Evolutionary conservation across 768 basidiomycete genomes (phyloP).

Genomic region (Calocybe indica): DNA sequence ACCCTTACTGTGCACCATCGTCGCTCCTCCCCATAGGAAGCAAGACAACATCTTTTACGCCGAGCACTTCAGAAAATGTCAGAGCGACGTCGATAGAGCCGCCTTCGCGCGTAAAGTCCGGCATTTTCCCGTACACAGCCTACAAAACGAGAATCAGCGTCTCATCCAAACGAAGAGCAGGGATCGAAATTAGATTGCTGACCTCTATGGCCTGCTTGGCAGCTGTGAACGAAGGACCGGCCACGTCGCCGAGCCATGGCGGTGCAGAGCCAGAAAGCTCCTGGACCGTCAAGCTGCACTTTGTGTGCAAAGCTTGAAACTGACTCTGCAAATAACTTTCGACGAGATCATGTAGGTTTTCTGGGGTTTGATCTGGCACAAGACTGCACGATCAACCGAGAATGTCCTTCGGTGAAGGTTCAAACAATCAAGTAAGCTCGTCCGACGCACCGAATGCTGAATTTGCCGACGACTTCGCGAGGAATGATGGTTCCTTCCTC

Average conservation of each 20-base stretch:
- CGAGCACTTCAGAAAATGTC: slow-evolving; percentile 85
- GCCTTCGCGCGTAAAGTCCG: slow-evolving; percentile 87
- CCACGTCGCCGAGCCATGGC: slow-evolving; percentile 81
- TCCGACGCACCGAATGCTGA: slow-evolving; percentile 74
- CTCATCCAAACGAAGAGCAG: neutral
- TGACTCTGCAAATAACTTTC: slow-evolving; percentile 63
- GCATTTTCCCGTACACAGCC: slow-evolving; percentile 65
- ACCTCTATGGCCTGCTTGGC: slow-evolving; percentile 83
- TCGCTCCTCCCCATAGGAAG: slow-evolving; percentile 93
- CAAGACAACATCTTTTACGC: slow-evolving; percentile 74
- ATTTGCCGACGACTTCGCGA: slow-evolving; percentile 83
- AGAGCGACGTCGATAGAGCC: slow-evolving; percentile 93
- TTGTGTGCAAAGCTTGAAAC: slow-evolving; percentile 80
- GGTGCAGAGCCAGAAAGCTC: slow-evolving; percentile 67
- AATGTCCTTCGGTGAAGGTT: neutral
- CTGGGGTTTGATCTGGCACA: slow-evolving; percentile 86
- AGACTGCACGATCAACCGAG: slow-evolving; percentile 30
- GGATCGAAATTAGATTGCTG: slow-evolving; percentile 6
- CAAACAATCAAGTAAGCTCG: neutral
- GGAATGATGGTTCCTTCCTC: slow-evolving; percentile 90
- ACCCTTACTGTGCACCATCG: slow-evolving; percentile 85
- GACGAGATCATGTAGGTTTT: slow-evolving; percentile 66
- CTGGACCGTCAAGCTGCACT: slow-evolving; percentile 78
- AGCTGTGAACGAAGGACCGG: slow-evolving; percentile 92
- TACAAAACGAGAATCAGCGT: slow-evolving; percentile 10